Base-by-base conservation (phyloP, 148 eudicot species). In the Silene latifolia region DNA sequence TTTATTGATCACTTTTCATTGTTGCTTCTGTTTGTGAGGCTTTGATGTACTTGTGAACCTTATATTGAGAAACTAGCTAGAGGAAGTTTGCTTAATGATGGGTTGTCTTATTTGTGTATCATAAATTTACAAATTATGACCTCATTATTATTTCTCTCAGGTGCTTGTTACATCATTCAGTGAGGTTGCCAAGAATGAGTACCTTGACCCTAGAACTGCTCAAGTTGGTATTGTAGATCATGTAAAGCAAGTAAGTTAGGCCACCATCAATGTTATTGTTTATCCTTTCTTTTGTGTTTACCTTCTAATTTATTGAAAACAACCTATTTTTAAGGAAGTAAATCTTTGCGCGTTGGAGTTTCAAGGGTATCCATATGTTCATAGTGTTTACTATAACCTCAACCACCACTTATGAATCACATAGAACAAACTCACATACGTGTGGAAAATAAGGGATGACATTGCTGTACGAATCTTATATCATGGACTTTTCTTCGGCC, bases 151-250 rank as follows among this genome's bases (percentile, higher is more conserved):
- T 69, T 51, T 42, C 10, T 72, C 78, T 69, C 88, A 94, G 97
- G 93, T 94, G 71, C 82, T 94, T 70, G 73, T 94, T 47, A 74
- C 96, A 47, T 74, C 96, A 60, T 90, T 84, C 79, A 80, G 88
- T 44, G 97, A 94, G 89, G 74, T 91, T 72, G 76, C 77, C 5
- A 80, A 90, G 80, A 86, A 91, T 76, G 87, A 88, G 73, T 94
- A 87, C 86, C 84, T 94, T 84, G 98, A 94, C 81, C 97, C 96
- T 39, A 86, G 93, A 79, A 91, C 97, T 76, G 93, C 96, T 65
- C 95, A 94, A 79, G 93, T 94, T 74, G 98, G 92, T 56, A 79
- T 81, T 51, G 87, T 94, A 44, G 97, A 91, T 76, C 98, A 94
- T 86, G 86, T 90, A 73, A 87, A 90, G 79, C 98, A 92, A 87